Base-by-base conservation (phyloP, 768 basidiomycete species). In the Dacryopinax primogenitus region DNA sequence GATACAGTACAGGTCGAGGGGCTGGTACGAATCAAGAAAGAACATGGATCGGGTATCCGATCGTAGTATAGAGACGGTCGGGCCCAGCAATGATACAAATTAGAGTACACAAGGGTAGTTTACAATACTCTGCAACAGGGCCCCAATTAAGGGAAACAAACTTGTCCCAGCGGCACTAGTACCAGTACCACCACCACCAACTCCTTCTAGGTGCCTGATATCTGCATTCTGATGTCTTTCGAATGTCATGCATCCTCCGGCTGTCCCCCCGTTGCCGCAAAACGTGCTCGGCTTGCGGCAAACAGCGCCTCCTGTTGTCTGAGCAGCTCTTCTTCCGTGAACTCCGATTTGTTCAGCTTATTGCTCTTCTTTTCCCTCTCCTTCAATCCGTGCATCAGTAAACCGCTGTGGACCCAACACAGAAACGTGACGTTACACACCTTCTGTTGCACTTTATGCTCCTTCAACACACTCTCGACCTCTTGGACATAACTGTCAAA, bases 361-460 rank as follows among this genome's bases (percentile, higher is more conserved):
- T 91, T 90, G 30, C 87, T 87, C 76, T 95, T 95, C 82, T 89
- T 90, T 77, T 92, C 90, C 67, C 88, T 84, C 71, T 94, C 92
- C 86, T 93, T 71, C 63, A 64, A 71, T 12, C 64, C 3, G 6
- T 44, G 7, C 18, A 44, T 44, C 18, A 44, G 41, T 23, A 44
- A 9, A 44, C 4, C 23, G 41, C 41, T 23, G 16, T 23, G 9
- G 23, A 6, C 7, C 18, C 23, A 44, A 18, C 18, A 44, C 23
- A 30, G 51, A 9, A 26, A 23, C 18, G 28, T 11, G 62, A 26
- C n/a, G 30, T 41, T 33, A 71, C 81, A 44, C 65, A 90, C 95
- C 83, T 95, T 97, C 75, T 88, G 87, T 68, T 92, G 88, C 72
- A 95, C 90, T 72, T 97, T 98, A 77, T 96, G 93, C 70, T 96